Percentiles rank a stretch among this genome's conserved stretches.
Conservation (phyloP, 495 filamentous ascomycete genomes). For the Penicillium taxi region DNA sequence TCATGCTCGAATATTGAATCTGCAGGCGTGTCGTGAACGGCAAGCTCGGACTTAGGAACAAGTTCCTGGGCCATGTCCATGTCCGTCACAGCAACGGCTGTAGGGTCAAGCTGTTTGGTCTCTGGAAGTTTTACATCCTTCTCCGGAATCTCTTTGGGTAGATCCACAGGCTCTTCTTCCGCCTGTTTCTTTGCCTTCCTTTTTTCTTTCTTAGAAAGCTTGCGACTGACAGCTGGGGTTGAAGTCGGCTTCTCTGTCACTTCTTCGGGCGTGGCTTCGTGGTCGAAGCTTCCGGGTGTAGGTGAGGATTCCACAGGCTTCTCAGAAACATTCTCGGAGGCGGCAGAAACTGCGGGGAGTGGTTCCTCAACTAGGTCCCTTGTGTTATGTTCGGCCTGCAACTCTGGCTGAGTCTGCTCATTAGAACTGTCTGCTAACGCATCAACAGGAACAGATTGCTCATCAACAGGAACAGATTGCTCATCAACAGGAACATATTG, state of each 20-base stretch:
- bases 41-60: neutral
- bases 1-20: too few relatives aligned
- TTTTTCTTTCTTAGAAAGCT: constrained; percentile 36
- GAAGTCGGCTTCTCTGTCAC: constrained; percentile 1
- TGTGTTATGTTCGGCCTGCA: neutral
- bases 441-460: too few relatives aligned
- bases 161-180: constrained; percentile 8
- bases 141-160: constrained; percentile 26
- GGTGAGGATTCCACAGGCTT: neutral
- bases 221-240: constrained; percentile 12
- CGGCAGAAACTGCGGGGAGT: neutral
- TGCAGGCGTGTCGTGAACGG: constrained; percentile 5
- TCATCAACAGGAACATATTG: constrained; percentile 5
- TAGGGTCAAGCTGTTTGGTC: constrained; percentile 20
- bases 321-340: neutral
- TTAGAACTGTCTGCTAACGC: too few relatives aligned
- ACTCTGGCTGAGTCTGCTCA: too few relatives aligned
- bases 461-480: too few relatives aligned
- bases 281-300: neutral
- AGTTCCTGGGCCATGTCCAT: too few relatives aligned
- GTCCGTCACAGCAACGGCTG: constrained; percentile 2
- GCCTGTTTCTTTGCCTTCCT: constrained; percentile 34
- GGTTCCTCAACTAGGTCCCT: neutral
- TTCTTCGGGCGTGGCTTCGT: neutral
- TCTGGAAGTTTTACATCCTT: constrained; percentile 39